These are phyloP conservation scores for Paramecium caudatum DNA, from an alignment of 73 alveolate genomes.

Conservation along the genomic window DNA sequence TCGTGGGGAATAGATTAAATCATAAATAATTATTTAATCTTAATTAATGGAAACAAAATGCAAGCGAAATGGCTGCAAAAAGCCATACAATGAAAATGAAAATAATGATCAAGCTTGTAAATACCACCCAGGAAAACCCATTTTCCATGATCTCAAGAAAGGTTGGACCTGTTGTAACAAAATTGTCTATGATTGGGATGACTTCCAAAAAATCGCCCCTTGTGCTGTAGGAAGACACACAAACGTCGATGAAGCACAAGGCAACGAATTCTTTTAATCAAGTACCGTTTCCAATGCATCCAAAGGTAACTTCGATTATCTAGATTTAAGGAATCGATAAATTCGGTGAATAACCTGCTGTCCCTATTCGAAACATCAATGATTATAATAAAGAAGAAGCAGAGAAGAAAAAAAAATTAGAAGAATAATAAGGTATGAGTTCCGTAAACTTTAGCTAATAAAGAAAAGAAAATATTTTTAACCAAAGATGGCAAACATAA, in stretches of 20 bases:
- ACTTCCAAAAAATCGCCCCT: slow-evolving; percentile 94
- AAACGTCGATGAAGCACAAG: background rate
- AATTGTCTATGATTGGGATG: slow-evolving; percentile 99
- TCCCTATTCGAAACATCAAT: slow-evolving; percentile 65
- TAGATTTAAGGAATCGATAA: slow-evolving; percentile 43
- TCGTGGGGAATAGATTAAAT: slow-evolving; percentile 37
- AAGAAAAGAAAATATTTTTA: slow-evolving; percentile 60
- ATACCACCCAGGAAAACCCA: slow-evolving; percentile 97
- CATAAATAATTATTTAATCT: slow-evolving; percentile 43
- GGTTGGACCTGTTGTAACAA: slow-evolving; percentile 98
- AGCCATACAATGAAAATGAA: slow-evolving; percentile 87
- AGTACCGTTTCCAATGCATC: slow-evolving; percentile 71
- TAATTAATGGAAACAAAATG: slow-evolving; percentile 79
- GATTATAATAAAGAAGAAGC: slow-evolving; percentile 74
- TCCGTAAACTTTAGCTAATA: background rate
- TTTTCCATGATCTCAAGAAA: slow-evolving; percentile 97
- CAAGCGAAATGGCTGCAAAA: slow-evolving; percentile 94
- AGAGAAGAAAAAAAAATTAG: slow-evolving; percentile 11
- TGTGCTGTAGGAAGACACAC: slow-evolving; percentile 97
- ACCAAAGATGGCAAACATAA: slow-evolving; percentile 77
- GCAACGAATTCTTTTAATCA: slow-evolving; percentile 67
- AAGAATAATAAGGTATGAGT: slow-evolving; percentile 32
- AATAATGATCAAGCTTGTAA: slow-evolving; percentile 90
- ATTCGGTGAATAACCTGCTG: background rate
- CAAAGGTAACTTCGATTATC: slow-evolving; percentile 22